A percentile compares a stretch with the other conserved stretches of the same genome.
Evolutionary conservation across 495 filamentous ascomycete genomes (phyloP).

Genomic region (Apodospora peruviana): DNA sequence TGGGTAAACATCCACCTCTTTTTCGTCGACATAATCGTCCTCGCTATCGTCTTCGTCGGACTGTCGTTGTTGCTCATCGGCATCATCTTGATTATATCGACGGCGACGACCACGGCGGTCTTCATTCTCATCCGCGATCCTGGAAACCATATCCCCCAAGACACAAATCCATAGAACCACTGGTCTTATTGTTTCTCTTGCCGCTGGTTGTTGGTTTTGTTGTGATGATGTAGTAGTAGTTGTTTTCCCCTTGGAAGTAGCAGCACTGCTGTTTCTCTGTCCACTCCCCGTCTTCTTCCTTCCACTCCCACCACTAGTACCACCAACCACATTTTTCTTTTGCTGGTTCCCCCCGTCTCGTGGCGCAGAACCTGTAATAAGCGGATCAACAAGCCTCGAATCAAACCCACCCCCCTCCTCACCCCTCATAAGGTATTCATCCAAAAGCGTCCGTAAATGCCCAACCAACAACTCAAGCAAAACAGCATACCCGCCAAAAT

Average conservation of each 20-base stretch:
- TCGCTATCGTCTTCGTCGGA: neutral
- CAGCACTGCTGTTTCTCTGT: neutral
- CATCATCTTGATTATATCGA: neutral
- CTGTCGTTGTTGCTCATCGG: too few species aligned
- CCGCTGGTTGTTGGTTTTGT: neutral
- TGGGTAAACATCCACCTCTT: constrained; percentile 7
- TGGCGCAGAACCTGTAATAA: neutral
- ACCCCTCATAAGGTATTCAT: neutral
- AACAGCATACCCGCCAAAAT: constrained; percentile 22
- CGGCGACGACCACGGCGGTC: neutral
- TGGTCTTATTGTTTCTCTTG: constrained; percentile 4
- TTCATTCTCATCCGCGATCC: constrained; percentile 11
- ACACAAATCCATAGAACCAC: constrained; percentile 13
- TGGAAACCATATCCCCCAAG: constrained; percentile 11
- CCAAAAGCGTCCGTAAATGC: constrained; percentile 6
- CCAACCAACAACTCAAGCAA: constrained; percentile 14
- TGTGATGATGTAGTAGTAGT: too few species aligned
- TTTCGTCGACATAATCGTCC: constrained; percentile 1
- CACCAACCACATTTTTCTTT: neutral
- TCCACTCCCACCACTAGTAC: neutral
- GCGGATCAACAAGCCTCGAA: neutral
- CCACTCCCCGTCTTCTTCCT: neutral
- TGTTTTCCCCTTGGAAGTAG: neutral
- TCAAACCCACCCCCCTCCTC: neutral
- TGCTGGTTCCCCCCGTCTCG: neutral